Evolutionary conservation across 2,329 filamentous ascomycete genomes (phyloP).

Genomic region (Diplocarpon rosae): DNA sequence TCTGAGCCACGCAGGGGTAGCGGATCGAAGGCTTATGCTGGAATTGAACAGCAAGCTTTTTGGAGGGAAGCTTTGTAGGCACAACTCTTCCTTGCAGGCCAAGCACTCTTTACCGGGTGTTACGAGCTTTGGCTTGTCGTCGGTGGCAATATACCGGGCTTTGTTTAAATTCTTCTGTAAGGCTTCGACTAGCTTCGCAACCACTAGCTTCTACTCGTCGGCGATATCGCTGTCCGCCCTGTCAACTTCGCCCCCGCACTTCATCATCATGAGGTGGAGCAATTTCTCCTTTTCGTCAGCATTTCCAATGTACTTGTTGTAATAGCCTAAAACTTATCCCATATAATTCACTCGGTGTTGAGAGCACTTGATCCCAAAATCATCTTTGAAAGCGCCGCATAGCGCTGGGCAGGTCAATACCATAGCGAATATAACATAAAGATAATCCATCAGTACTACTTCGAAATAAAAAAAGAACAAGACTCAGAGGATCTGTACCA

Average conservation of each 20-base stretch:
- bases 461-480: too few relatives aligned
- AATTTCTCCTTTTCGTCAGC: background rate
- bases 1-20: slow-evolving; percentile 4
- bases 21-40: slow-evolving; percentile 11
- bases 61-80: background rate
- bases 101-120: background rate
- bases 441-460: too few relatives aligned
- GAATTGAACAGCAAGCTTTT: slow-evolving; percentile 5
- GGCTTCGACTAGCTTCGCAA: background rate
- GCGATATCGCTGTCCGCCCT: background rate
- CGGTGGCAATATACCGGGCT: background rate
- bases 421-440: background rate
- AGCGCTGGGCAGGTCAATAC: background rate
- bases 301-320: background rate
- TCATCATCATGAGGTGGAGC: background rate
- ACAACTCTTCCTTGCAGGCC: background rate
- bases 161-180: background rate
- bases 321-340: background rate
- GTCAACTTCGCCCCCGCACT: background rate
- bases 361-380: background rate
- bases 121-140: background rate
- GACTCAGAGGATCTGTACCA: too few relatives aligned
- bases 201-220: background rate
- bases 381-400: background rate
- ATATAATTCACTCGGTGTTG: background rate